Percentiles rank a stretch among this genome's conserved stretches.
Evolutionary conservation across 2,329 filamentous ascomycete genomes (phyloP).

Genomic region (Arthrobotrys iridis): DNA sequence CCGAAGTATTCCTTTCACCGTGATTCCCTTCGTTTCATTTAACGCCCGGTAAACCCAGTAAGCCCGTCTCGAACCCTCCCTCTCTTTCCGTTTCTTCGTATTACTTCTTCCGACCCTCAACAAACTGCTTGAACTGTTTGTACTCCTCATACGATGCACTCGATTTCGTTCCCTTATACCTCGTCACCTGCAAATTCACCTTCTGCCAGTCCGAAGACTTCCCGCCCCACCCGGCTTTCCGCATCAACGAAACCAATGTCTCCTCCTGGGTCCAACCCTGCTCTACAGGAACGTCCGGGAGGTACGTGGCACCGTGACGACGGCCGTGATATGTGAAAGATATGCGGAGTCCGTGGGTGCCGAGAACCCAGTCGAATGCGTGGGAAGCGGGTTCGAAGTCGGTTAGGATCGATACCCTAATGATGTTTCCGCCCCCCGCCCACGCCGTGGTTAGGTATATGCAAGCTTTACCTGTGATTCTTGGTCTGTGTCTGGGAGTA

Average conservation of each 20-base stretch:
- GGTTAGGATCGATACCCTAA: slow-evolving; percentile 79
- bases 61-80: too few relatives aligned
- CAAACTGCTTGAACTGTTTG: slow-evolving; percentile 82
- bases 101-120: slow-evolving; percentile 60
- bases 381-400: slow-evolving; percentile 81
- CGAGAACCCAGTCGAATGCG: slow-evolving; percentile 84
- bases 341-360: slow-evolving; percentile 86
- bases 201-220: slow-evolving; percentile 75
- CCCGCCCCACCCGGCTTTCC: slow-evolving; percentile 92
- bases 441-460: slow-evolving; percentile 61
- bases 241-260: slow-evolving; percentile 86
- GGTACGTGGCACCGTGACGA: slow-evolving; percentile 84
- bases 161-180: slow-evolving; percentile 87
- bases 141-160: slow-evolving; percentile 77
- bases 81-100: not conserved
- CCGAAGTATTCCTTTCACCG: not conserved
- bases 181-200: slow-evolving; percentile 79
- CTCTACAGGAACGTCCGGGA: slow-evolving; percentile 89
- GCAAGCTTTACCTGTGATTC: too few relatives aligned
- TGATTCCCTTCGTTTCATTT: not conserved
- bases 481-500: too few relatives aligned
- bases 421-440: too few relatives aligned
- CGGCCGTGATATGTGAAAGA: slow-evolving; percentile 78
- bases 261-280: slow-evolving; percentile 97
- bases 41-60: too few relatives aligned